Evolutionary conservation across 2,329 filamentous ascomycete genomes (phyloP).

Genomic region (Colletotrichum magnum): DNA sequence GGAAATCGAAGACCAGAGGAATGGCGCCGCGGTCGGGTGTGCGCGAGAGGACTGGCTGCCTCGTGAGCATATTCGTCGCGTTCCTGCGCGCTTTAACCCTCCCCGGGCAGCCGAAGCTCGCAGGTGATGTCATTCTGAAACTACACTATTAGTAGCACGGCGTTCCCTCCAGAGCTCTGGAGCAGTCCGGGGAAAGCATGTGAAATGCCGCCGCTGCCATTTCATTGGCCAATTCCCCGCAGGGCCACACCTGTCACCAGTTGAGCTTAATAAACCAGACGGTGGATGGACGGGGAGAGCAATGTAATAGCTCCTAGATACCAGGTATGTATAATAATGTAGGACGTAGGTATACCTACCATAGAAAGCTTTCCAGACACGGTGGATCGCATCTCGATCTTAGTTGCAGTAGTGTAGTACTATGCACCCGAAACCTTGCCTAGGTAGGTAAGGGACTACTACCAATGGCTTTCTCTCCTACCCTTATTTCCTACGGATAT

Average conservation of each 20-base stretch:
- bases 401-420: background rate
- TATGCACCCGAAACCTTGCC: too few relatives aligned
- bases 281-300: conserved; percentile 4
- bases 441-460: too few relatives aligned
- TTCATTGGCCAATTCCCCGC: conserved; percentile 33
- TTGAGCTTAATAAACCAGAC: conserved; percentile 1
- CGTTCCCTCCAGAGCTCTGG: background rate
- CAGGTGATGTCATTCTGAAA: conserved; percentile 41
- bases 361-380: background rate
- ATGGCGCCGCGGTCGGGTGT: background rate
- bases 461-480: too few relatives aligned
- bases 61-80: conserved; percentile 1
- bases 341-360: too few relatives aligned
- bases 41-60: background rate
- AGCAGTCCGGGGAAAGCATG: conserved; percentile 38
- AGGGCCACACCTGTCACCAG: background rate
- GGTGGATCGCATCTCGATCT: background rate
- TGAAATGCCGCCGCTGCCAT: conserved; percentile 19
- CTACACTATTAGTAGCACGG: conserved; percentile 35
- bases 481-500: too few relatives aligned
- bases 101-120: conserved; percentile 31
- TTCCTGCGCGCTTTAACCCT: conserved; percentile 19
- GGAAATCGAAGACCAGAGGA: background rate
- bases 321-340: too few relatives aligned
- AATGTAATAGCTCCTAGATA: too few relatives aligned